Base-by-base conservation (phyloP, 2,329 filamentous ascomycete genomes). In the Teratosphaeria gauchensis region DNA sequence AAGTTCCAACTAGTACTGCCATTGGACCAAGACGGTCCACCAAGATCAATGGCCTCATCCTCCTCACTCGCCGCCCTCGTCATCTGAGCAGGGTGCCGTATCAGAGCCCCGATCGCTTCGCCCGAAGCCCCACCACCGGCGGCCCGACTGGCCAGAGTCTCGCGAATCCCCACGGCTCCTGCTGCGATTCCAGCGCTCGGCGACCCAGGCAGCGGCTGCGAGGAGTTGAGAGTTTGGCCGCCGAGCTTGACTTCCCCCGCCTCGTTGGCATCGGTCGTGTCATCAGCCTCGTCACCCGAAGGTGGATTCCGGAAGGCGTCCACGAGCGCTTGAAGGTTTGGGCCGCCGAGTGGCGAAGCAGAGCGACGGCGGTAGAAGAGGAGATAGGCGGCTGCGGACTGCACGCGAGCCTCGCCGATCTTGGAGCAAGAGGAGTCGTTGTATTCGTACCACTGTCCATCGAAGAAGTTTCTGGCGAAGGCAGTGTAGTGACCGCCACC, bases 401-500 rank as follows among this genome's bases (percentile, higher is more conserved):
- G 64, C 8, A 66, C 38, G 9, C 59, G 59, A 19, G 59, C 58
- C n/a, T 61, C 60, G 53, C 62, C 55, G 31, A 68, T 58, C 58
- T 65, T 66, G 46, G 55, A 61, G 51, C 60, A 64, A 24, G 58
- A 61, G 7, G 89, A 88, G 74, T 96, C 92, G 73, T 99, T 97
- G 73, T 95, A 97, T 66, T 95, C 89, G 73, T 96, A 96, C 94
- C 94, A 99, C 72, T 88, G 80, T 59, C 83, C 83, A 68, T 95
- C 90, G 61, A 89, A 80, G 74, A 96, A 96, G 72, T 96, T 97
- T 77, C 90, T 92, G 46, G 91, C 92, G 73, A 86, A 92, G 31
- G 94, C 94, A 21, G 92, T 97, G 76, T 99, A 99, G 74, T 99
- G 94, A 0, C 94, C 94, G 51, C 94, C 94, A 60, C 91, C 91